Conservation (phyloP, 257 asterid species). For the Verbena officinalis region DNA sequence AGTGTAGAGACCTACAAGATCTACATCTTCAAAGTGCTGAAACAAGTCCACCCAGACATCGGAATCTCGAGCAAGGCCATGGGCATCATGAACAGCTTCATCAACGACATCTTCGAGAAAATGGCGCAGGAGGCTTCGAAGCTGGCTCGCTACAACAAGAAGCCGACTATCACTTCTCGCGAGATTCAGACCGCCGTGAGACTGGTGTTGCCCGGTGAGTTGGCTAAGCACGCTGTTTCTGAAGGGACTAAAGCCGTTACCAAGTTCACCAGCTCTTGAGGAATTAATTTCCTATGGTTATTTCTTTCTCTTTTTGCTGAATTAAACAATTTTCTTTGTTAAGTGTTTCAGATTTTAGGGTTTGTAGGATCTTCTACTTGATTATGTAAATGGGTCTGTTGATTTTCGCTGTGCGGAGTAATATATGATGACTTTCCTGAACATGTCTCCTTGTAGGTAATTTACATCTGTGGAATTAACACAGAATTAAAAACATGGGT, state of each 20-base stretch:
- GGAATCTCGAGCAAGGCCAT: conserved; percentile 83
- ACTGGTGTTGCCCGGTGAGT: conserved; percentile 62
- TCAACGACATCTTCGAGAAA: conserved; percentile 75
- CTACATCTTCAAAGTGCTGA: conserved; percentile 77
- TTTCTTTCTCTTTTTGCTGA: too few species aligned
- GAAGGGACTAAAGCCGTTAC: conserved; percentile 79
- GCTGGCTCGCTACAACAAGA: conserved; percentile 66
- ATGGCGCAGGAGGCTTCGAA: conserved; percentile 69
- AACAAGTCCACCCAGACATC: conserved; percentile 77
- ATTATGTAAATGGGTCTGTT: too few species aligned
- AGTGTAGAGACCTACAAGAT: conserved; percentile 74
- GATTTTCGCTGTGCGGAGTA: too few species aligned
- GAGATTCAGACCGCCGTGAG: conserved; percentile 76
- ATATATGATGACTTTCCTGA: too few species aligned
- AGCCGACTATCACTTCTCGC: conserved; percentile 75
- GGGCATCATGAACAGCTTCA: conserved; percentile 86
- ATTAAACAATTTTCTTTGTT: too few species aligned
- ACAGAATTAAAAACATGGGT: too few species aligned
- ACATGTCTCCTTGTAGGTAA: too few species aligned
- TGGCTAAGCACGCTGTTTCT: conserved; percentile 72
- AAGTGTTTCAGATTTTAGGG: too few species aligned
- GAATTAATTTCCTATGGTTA: neutral
- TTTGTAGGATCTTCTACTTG: too few species aligned
- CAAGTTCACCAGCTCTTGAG: conserved; percentile 60
- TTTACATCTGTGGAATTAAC: too few species aligned